These are phyloP conservation scores for Suillus fuscotomentosus DNA, from an alignment of 768 basidiomycete species.

Conservation along the genomic window DNA sequence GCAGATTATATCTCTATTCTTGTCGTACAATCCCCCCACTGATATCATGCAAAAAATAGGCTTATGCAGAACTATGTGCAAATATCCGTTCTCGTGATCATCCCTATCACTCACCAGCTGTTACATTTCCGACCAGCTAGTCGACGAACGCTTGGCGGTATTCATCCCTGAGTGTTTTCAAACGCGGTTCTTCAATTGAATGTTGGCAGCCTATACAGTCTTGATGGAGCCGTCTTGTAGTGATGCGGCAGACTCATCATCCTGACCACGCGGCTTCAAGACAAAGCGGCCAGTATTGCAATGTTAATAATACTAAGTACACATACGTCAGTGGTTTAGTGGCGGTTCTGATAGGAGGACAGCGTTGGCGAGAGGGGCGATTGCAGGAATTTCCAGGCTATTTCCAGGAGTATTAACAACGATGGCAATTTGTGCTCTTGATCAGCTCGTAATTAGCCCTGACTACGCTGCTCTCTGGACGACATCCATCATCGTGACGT, in stretches of 20 bases:
- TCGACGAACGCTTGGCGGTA: too few relatives aligned
- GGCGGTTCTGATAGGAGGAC: too few relatives aligned
- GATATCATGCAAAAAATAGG: constrained; percentile 3
- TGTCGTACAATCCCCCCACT: background rate
- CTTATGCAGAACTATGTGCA: background rate
- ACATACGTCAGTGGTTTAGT: too few relatives aligned
- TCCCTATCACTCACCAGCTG: too few relatives aligned
- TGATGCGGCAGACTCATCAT: background rate
- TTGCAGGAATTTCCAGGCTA: too few relatives aligned
- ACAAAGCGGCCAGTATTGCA: too few relatives aligned
- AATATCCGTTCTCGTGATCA: background rate
- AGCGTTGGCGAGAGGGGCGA: too few relatives aligned
- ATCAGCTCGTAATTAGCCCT: too few relatives aligned
- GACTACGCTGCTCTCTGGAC: too few relatives aligned
- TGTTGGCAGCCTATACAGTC: background rate
- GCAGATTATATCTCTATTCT: background rate
- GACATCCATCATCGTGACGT: constrained; percentile 4
- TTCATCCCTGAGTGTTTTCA: background rate
- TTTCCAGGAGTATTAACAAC: too few relatives aligned
- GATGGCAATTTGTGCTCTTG: too few relatives aligned
- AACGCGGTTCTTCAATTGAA: background rate
- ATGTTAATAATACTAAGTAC: constrained; percentile 4
- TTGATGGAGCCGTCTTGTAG: background rate
- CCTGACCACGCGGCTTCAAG: background rate
- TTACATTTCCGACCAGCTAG: too few relatives aligned